Percentiles rank a stretch among this genome's conserved stretches.
phyloP scores from a whole-genome alignment of 306 rosid species.

The Vachellia pachyceras region DNA sequence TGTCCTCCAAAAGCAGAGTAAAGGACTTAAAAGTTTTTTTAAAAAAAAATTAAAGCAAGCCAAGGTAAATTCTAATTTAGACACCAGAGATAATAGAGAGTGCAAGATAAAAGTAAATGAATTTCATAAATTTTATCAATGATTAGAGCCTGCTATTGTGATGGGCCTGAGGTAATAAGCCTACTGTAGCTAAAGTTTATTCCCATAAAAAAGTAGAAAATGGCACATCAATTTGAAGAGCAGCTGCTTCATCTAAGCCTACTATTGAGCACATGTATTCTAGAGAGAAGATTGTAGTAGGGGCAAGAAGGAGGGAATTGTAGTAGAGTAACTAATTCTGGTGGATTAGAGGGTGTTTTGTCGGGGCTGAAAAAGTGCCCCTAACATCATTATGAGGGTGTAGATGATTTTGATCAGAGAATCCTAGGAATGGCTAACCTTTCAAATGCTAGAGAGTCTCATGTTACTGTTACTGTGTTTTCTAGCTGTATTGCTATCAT shows the following conservation, averaged over 20 bases:
- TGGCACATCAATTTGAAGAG: background rate
- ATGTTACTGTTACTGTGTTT: background rate
- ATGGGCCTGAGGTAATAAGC: background rate
- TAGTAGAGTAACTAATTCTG: background rate
- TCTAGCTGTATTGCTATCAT: background rate
- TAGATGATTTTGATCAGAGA: background rate
- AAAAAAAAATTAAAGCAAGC: too few relatives aligned
- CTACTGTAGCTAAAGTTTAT: background rate
- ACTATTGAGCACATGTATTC: background rate
- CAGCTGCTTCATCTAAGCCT: background rate
- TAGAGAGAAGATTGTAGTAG: background rate
- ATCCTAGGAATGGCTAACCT: background rate
- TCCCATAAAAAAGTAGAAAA: background rate
- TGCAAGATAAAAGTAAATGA: conserved; percentile 6
- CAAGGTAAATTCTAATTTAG: too few relatives aligned
- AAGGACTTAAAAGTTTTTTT: too few relatives aligned
- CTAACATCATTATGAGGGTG: background rate
- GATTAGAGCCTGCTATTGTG: background rate
- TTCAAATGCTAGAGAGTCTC: background rate
- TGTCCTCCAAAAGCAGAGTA: too few relatives aligned
- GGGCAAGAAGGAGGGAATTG: background rate
- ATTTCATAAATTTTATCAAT: conserved; percentile 33
- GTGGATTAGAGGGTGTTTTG: background rate
- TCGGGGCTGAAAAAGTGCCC: background rate
- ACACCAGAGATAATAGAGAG: too few relatives aligned